These are phyloP conservation scores for Phialophora tarda DNA, from an alignment of 2,329 filamentous ascomycete genomes.

Conservation along the genomic window DNA sequence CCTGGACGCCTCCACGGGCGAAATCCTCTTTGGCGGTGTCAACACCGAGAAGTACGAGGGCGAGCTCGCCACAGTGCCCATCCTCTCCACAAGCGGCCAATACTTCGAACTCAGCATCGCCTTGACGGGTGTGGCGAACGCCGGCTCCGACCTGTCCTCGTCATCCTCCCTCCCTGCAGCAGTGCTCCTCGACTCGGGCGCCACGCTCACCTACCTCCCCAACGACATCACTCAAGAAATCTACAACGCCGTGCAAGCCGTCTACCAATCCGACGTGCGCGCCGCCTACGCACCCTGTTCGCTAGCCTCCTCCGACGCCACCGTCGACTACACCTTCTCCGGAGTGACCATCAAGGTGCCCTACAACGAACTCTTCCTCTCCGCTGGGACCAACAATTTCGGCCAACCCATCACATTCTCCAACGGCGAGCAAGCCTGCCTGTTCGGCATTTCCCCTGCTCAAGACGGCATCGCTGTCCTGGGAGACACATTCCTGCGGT, in stretches of 20 bases:
- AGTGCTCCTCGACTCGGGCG: slow-evolving; percentile 74
- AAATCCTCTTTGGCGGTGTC: slow-evolving; percentile 76
- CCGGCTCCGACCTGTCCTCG: slow-evolving; percentile 37
- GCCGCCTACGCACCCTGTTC: slow-evolving; percentile 62
- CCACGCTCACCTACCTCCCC: slow-evolving; percentile 71
- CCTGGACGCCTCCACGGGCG: slow-evolving; percentile 67
- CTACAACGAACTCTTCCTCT: slow-evolving; percentile 62
- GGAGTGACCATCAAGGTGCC: slow-evolving; percentile 60
- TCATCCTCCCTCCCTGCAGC: slow-evolving; percentile 53
- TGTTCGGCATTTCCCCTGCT: slow-evolving; percentile 59
- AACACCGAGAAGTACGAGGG: slow-evolving; percentile 70
- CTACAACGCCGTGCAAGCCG: slow-evolving; percentile 64
- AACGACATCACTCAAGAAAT: slow-evolving; percentile 57
- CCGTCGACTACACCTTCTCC: slow-evolving; percentile 64
- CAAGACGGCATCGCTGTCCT: slow-evolving; percentile 57
- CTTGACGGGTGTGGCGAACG: slow-evolving; percentile 61
- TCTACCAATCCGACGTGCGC: slow-evolving; percentile 60
- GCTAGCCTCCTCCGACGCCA: slow-evolving; percentile 54
- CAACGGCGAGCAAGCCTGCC: slow-evolving; percentile 48
- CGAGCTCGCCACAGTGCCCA: slow-evolving; percentile 68
- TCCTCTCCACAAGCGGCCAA: slow-evolving; percentile 59
- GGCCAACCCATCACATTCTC: slow-evolving; percentile 46
- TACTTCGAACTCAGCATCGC: slow-evolving; percentile 72
- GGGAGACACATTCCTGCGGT: slow-evolving; percentile 67
- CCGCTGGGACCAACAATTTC: slow-evolving; percentile 50